phyloP scores from a whole-genome alignment of 139 green algal genomes.

The Spirogloea muscicola region DNA sequence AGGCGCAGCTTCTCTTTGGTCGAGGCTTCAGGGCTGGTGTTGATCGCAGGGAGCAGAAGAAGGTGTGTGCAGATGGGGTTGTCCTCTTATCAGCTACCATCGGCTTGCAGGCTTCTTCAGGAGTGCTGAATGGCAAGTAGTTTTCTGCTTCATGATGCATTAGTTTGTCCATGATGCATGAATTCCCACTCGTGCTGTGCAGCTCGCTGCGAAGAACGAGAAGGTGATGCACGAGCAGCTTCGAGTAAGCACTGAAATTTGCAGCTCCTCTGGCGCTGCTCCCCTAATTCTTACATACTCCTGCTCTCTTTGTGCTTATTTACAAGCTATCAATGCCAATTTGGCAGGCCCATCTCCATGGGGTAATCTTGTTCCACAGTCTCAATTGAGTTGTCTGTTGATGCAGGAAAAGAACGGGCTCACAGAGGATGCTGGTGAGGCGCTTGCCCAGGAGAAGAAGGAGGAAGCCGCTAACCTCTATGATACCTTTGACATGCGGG shows the following conservation, averaged over 20 bases:
- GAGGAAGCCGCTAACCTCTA: constrained; percentile 67
- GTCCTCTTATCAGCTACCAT: constrained; percentile 9
- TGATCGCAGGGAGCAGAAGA: constrained; percentile 91
- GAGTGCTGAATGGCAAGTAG: no score
- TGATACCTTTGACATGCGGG: constrained; percentile 67
- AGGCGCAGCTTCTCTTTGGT: constrained; percentile 90
- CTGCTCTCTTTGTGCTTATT: no score
- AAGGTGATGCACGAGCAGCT: constrained; percentile 46
- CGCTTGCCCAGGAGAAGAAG: constrained; percentile 55
- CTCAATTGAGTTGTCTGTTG: no score
- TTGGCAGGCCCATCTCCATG: no score
- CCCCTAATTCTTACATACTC: not conserved
- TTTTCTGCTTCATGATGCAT: no score
- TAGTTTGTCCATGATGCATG: no score
- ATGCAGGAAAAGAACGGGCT: constrained; percentile 22
- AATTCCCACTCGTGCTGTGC: constrained; percentile 5
- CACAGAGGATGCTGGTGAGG: constrained; percentile 54
- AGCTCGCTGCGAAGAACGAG: constrained; percentile 62
- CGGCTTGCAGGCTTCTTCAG: no score
- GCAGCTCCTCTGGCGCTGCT: not conserved
- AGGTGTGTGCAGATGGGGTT: constrained; percentile 55
- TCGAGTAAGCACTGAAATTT: no score
- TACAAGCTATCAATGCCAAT: no score
- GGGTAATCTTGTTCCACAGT: no score
- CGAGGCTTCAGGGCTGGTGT: constrained; percentile 86